These are phyloP conservation scores for Symbiodinium pilosum DNA, from an alignment of 73 alveolate species.

Conservation along the genomic window DNA sequence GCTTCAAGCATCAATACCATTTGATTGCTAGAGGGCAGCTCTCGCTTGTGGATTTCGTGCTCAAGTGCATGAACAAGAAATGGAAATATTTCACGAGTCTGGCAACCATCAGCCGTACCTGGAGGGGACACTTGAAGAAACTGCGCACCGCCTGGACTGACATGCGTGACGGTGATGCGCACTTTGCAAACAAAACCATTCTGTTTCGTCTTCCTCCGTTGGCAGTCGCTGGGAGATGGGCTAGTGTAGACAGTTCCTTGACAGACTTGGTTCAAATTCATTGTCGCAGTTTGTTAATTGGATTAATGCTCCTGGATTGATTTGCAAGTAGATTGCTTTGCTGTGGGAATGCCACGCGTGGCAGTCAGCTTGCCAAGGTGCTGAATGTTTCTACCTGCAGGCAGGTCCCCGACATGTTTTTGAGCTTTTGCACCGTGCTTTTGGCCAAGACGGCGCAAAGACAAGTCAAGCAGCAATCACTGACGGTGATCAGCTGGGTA, in stretches of 20 bases:
- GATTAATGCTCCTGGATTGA: too few species aligned
- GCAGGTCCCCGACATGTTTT: background rate
- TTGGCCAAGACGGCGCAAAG: background rate
- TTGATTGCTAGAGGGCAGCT: background rate
- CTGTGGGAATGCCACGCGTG: too few species aligned
- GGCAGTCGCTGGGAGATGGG: constrained; percentile 40
- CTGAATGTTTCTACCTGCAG: background rate
- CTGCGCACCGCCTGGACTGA: background rate
- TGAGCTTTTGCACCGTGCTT: background rate
- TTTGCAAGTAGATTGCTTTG: too few species aligned
- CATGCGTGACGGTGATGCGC: background rate
- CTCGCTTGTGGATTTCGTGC: background rate
- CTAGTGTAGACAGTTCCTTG: constrained; percentile 12
- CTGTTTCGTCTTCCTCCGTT: constrained; percentile 6
- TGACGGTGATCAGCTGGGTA: background rate
- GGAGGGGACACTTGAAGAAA: constrained; percentile 26
- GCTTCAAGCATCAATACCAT: constrained; percentile 23
- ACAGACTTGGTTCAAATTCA: too few species aligned
- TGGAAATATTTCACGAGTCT: background rate
- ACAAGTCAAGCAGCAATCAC: background rate
- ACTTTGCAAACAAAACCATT: background rate
- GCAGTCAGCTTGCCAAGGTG: background rate
- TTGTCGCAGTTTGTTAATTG: too few species aligned
- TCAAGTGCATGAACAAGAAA: background rate
- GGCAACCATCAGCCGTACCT: constrained; percentile 25